These are phyloP conservation scores for Claviceps purpurea DNA, from an alignment of 2,329 filamentous ascomycete species.

Conservation along the genomic window DNA sequence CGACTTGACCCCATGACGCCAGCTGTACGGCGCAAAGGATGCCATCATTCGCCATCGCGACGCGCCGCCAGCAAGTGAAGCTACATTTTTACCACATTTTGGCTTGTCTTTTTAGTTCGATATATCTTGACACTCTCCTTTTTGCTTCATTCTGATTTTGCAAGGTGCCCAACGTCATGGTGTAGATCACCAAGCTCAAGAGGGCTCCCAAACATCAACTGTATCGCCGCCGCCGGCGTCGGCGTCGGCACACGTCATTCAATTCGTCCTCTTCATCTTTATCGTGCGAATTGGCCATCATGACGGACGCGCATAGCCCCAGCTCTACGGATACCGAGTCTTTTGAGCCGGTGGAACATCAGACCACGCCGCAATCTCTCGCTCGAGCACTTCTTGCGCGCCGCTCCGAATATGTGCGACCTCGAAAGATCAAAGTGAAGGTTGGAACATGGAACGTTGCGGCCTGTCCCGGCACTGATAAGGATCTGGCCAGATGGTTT, in stretches of 20 bases:
- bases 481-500: slow-evolving; percentile 84
- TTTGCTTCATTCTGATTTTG: neutral
- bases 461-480: slow-evolving; percentile 68
- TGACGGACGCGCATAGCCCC: slow-evolving; percentile 15
- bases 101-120: neutral
- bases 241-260: slow-evolving; percentile 9
- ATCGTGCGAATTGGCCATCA: slow-evolving; percentile 7
- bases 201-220: slow-evolving; percentile 10
- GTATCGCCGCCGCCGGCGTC: slow-evolving; percentile 11
- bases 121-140: neutral
- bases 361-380: slow-evolving; percentile 41
- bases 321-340: slow-evolving; percentile 21
- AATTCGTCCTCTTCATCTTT: slow-evolving; percentile 4
- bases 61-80: neutral
- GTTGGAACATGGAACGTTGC: slow-evolving; percentile 95
- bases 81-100: neutral
- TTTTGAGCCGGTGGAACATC: slow-evolving; percentile 29
- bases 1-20: too few relatives aligned
- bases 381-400: slow-evolving; percentile 56
- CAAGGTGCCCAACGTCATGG: slow-evolving; percentile 15
- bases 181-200: slow-evolving; percentile 17
- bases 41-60: neutral
- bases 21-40: neutral
- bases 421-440: slow-evolving; percentile 68
- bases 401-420: slow-evolving; percentile 63